A percentile compares a stretch with the other conserved stretches of the same genome.
Conservation (phyloP, 805 yeast species). For the Schwanniomyces occidentalis region DNA sequence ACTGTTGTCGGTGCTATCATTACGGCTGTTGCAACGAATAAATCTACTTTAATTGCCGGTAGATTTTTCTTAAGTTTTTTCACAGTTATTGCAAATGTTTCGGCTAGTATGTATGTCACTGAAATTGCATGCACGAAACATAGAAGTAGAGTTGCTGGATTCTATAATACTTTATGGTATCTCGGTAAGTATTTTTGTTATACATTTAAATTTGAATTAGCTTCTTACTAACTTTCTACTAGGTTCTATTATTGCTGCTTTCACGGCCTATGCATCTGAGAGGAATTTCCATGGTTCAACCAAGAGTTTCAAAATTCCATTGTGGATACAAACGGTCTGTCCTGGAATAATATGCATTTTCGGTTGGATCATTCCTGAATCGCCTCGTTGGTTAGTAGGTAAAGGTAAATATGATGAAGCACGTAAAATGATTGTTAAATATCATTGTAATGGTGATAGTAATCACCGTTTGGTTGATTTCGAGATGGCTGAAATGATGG, state of each 20-base stretch:
- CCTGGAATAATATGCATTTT: slow-evolving; percentile 38
- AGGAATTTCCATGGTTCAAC: slow-evolving; percentile 42
- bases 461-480: slow-evolving; percentile 28
- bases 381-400: slow-evolving; percentile 46
- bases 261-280: slow-evolving; percentile 23
- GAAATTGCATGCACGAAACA: slow-evolving; percentile 46
- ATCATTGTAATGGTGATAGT: slow-evolving; percentile 11
- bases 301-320: slow-evolving; percentile 28
- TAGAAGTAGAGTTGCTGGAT: slow-evolving; percentile 35
- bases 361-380: slow-evolving; percentile 43
- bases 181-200: slow-evolving; percentile 21
- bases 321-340: slow-evolving; percentile 31
- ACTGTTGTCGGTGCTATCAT: slow-evolving; percentile 29
- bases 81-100: slow-evolving; percentile 33
- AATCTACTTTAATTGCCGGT: slow-evolving; percentile 34
- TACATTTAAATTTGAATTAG: too few relatives aligned
- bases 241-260: slow-evolving; percentile 42
- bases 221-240: too few relatives aligned
- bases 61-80: slow-evolving; percentile 50
- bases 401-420: slow-evolving; percentile 32
- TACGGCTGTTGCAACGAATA: slow-evolving; percentile 26
- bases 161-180: slow-evolving; percentile 38
- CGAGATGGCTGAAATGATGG: slow-evolving; percentile 36
- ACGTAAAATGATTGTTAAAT: slow-evolving; percentile 12
- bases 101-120: slow-evolving; percentile 46